Evolutionary conservation across 306 rosid species (phyloP), one percentile per base, ranked within the genome.

Genomic region (Lithocarpus polystachyus): DNA sequence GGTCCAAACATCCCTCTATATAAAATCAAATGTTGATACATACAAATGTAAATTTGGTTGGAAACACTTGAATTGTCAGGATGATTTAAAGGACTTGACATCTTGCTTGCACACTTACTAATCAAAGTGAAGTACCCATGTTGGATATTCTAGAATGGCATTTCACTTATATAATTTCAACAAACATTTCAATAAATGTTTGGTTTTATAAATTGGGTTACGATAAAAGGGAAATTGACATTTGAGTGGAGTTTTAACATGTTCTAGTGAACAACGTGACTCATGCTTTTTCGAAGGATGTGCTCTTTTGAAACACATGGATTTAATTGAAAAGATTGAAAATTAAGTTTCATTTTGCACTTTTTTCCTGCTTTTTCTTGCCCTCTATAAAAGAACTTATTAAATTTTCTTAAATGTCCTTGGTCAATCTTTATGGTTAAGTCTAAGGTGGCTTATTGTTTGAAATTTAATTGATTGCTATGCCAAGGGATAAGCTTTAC

Each of bases 401-500:
- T 18, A 67, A 4, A 18, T 67, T 67, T 15, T 18, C 70, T 17
- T 29, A 29, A 64, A 64, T 5, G 5, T 35, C 71, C 53, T 48
- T 3, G 1, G 53, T 18, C 13, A 1, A 6, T 33, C 51, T 67
- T 33, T 67, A 67, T 67, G 15, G 19, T 23, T 26, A 61, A 4
- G 13, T 13, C 31, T 29, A 13, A 64, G 70, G 43, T 64, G 45
- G 20, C 18, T 61, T 61, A 26, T 61, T 64, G 14, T 67, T 31
- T 67, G 72, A 67, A 5, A 67, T 67, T 23, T n/a, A 31, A 29
- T 79, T 55, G 48, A 35, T 64, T 70, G 74, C 29, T 28, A 80
- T 75, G 59, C 68, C 75, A 60, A 43, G 75, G 87, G 74, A 70
- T 52, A 19, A 18, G n/a, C 45, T 35, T 67, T 33, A 67, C 72